phyloP scores from a whole-genome alignment of 73 alveolate species.

The Paramecium biaurelia region DNA sequence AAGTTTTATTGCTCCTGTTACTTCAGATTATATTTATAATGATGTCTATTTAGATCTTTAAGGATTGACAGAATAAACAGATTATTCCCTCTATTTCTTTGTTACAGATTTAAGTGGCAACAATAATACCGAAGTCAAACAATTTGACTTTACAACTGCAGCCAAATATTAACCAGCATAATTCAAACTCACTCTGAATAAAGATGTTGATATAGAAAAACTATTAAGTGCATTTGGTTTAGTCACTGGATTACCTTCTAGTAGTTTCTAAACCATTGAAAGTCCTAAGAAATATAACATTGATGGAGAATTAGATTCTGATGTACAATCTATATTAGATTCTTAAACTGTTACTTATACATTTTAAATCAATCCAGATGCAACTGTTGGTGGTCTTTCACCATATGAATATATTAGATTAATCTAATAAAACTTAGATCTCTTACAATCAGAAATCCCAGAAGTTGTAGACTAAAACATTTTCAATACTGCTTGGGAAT shows the following conservation, averaged over 20 bases:
- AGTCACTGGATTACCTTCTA: constrained; percentile 48
- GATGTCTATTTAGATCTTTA: constrained; percentile 41
- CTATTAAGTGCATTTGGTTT: constrained; percentile 59
- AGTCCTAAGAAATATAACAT: constrained; percentile 32
- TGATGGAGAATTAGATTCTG: constrained; percentile 38
- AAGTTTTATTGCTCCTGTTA: constrained; percentile 52
- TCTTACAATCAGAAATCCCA: constrained; percentile 33
- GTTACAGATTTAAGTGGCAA: constrained; percentile 56
- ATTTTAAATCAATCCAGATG: constrained; percentile 7
- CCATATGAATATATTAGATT: constrained; percentile 38
- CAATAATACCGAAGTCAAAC: constrained; percentile 39
- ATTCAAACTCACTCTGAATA: neutral
- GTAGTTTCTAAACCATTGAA: neutral
- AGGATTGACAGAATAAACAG: constrained; percentile 54
- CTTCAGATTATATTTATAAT: constrained; percentile 42
- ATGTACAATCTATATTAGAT: constrained; percentile 1
- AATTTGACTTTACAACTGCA: constrained; percentile 12
- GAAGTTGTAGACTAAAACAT: constrained; percentile 22
- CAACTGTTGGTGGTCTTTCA: constrained; percentile 50
- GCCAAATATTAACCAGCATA: constrained; percentile 44
- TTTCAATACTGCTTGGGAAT: constrained; percentile 25
- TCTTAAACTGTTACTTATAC: neutral
- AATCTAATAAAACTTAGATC: neutral
- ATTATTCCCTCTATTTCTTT: constrained; percentile 29
- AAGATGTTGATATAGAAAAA: constrained; percentile 8